Conservation (phyloP, 2,329 filamentous ascomycete species). For the Alternaria sp. region DNA sequence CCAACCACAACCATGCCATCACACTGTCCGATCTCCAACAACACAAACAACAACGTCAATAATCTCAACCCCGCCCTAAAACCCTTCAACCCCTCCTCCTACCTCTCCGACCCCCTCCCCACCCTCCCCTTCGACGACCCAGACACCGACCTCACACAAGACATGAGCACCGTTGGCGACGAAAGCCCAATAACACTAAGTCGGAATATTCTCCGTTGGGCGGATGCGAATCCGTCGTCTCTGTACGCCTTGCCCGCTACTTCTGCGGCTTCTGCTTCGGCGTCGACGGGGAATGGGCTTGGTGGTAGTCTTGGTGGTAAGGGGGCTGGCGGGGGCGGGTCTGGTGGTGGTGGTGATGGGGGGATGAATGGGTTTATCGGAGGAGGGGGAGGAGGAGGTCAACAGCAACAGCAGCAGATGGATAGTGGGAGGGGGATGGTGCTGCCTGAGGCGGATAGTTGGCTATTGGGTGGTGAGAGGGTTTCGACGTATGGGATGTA, state of each 20-base stretch:
- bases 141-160: conserved; percentile 11
- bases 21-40: not conserved
- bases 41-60: not conserved
- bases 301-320: not conserved
- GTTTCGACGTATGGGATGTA: not conserved
- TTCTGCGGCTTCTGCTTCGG: not conserved
- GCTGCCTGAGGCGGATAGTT: conserved; percentile 6
- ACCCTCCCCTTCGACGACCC: conserved; percentile 15
- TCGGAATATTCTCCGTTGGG: conserved; percentile 50
- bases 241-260: not conserved
- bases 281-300: not conserved
- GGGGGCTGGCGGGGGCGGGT: not conserved
- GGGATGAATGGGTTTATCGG: not conserved
- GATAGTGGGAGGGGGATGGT: not conserved
- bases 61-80: not conserved
- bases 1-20: not conserved
- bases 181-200: conserved; percentile 44
- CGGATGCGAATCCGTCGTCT: conserved; percentile 39
- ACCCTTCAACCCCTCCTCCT: conserved; percentile 8
- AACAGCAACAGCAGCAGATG: not conserved
- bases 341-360: not conserved
- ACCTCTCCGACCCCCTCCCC: conserved; percentile 12
- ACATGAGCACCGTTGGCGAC: conserved; percentile 27
- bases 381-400: not conserved
- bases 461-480: not conserved